These are phyloP conservation scores for Plasmodium gonderi DNA, from an alignment of 169 alveolate genomes.

Conservation along the genomic window DNA sequence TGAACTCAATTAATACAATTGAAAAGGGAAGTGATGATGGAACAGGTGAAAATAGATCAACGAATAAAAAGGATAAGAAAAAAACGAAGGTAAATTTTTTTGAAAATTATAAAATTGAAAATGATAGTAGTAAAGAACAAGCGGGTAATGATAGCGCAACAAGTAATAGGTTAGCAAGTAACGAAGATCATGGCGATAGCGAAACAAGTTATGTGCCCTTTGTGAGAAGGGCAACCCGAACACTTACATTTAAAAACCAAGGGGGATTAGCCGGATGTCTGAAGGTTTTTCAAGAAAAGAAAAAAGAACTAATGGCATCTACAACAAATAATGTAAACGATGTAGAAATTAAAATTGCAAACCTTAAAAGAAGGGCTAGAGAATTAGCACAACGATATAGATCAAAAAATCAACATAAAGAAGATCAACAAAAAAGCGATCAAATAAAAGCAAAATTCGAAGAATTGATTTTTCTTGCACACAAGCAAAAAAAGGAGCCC, in stretches of 20 bases:
- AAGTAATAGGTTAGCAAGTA: neutral
- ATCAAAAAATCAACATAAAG: slow-evolving; percentile 20
- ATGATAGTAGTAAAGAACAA: neutral
- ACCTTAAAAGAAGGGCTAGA: slow-evolving; percentile 75
- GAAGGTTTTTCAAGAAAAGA: slow-evolving; percentile 46
- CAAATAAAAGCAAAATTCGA: slow-evolving; percentile 34
- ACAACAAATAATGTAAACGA: slow-evolving; percentile 48
- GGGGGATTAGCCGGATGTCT: slow-evolving; percentile 74
- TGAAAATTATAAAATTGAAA: neutral
- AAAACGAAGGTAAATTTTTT: slow-evolving; percentile 13
- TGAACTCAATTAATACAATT: slow-evolving; percentile 8
- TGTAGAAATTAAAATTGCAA: slow-evolving; percentile 72
- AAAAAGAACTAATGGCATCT: slow-evolving; percentile 61
- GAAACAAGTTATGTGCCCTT: slow-evolving; percentile 47
- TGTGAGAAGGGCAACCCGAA: slow-evolving; percentile 73
- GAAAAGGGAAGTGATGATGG: slow-evolving; percentile 36
- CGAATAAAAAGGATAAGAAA: neutral
- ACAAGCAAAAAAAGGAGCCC: slow-evolving; percentile 14
- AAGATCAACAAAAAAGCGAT: neutral
- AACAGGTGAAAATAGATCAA: neutral
- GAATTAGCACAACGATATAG: slow-evolving; percentile 71
- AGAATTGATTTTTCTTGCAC: slow-evolving; percentile 54
- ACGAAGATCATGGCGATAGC: neutral
- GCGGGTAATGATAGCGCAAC: neutral
- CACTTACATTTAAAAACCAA: slow-evolving; percentile 52